These are phyloP conservation scores for Lasiodiplodia sp. DNA, from an alignment of 2,329 filamentous ascomycete genomes.

Conservation along the genomic window DNA sequence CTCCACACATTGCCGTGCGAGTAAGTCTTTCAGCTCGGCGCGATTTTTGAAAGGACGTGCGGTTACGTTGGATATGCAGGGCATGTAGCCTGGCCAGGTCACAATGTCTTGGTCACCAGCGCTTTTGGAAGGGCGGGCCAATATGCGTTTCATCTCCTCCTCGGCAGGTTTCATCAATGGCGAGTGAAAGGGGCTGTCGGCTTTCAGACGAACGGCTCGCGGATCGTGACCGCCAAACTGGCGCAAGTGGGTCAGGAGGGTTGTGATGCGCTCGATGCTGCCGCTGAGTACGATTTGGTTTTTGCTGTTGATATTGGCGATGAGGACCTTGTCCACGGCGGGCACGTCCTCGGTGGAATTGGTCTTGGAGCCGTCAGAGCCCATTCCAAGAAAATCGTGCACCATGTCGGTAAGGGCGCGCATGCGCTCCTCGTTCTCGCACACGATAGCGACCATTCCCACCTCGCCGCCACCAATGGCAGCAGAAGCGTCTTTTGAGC, in stretches of 20 bases:
- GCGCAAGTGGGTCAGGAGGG: slow-evolving; percentile 81
- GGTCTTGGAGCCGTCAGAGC: slow-evolving; percentile 68
- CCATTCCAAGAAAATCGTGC: slow-evolving; percentile 77
- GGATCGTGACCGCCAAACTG: slow-evolving; percentile 94
- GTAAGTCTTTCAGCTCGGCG: slow-evolving; percentile 77
- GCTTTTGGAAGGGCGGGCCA: slow-evolving; percentile 64
- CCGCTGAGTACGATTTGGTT: slow-evolving; percentile 96
- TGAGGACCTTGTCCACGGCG: slow-evolving; percentile 83
- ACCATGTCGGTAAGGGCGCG: slow-evolving; percentile 74
- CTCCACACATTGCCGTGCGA: slow-evolving; percentile 85
- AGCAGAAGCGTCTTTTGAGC: slow-evolving; percentile 68
- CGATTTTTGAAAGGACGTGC: slow-evolving; percentile 78
- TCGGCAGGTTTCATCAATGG: slow-evolving; percentile 89
- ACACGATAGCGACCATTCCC: slow-evolving; percentile 93
- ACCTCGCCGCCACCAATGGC: slow-evolving; percentile 78
- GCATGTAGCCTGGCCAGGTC: slow-evolving; percentile 75
- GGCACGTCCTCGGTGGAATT: slow-evolving; percentile 73
- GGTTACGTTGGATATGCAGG: slow-evolving; percentile 86
- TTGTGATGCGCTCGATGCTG: slow-evolving; percentile 81
- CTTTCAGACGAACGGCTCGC: slow-evolving; percentile 83
- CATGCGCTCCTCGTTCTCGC: slow-evolving; percentile 77
- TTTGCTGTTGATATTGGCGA: slow-evolving; percentile 94
- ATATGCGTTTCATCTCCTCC: slow-evolving; percentile 72
- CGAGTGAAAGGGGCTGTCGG: slow-evolving; percentile 89
- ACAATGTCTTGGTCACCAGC: slow-evolving; percentile 70